Percentiles rank a stretch among this genome's conserved stretches.
Conservation (phyloP, 495 filamentous ascomycete species). For the Halenospora varia region DNA sequence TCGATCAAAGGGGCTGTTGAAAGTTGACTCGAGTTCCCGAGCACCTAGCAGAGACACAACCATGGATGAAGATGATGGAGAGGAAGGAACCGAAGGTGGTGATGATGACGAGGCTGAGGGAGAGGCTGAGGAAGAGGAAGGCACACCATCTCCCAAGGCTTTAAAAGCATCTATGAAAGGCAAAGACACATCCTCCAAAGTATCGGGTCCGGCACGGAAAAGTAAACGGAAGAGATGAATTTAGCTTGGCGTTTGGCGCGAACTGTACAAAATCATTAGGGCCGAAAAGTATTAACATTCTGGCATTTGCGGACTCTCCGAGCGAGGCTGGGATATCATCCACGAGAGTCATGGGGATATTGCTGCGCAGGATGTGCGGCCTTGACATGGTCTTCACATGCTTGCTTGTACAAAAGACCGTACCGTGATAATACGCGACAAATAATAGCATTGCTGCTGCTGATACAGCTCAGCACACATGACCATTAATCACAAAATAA, state of each 20-base stretch:
- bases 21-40: slow-evolving; percentile 22
- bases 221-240: slow-evolving; percentile 22
- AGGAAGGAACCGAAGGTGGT: slow-evolving; percentile 19
- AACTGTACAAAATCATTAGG: not conserved
- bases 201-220: slow-evolving; percentile 11
- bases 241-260: not conserved
- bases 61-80: slow-evolving; percentile 21
- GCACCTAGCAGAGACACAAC: slow-evolving; percentile 25
- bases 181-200: slow-evolving; percentile 3
- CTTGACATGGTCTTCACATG: too few relatives aligned
- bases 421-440: too few relatives aligned
- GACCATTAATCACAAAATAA: too few relatives aligned
- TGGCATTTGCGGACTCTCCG: too few relatives aligned
- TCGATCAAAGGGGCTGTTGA: slow-evolving; percentile 9
- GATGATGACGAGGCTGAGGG: slow-evolving; percentile 21
- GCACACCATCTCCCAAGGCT: slow-evolving; percentile 16
- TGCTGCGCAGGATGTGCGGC: too few relatives aligned
- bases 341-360: too few relatives aligned
- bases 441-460: too few relatives aligned
- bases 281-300: too few relatives aligned
- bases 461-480: too few relatives aligned
- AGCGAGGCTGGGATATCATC: too few relatives aligned
- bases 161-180: slow-evolving; percentile 8
- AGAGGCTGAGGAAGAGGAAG: slow-evolving; percentile 16
- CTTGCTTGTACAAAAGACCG: too few relatives aligned